These are phyloP conservation scores for Paraleonurus japonicus DNA, from an alignment of 257 asterid genomes.

Conservation along the genomic window DNA sequence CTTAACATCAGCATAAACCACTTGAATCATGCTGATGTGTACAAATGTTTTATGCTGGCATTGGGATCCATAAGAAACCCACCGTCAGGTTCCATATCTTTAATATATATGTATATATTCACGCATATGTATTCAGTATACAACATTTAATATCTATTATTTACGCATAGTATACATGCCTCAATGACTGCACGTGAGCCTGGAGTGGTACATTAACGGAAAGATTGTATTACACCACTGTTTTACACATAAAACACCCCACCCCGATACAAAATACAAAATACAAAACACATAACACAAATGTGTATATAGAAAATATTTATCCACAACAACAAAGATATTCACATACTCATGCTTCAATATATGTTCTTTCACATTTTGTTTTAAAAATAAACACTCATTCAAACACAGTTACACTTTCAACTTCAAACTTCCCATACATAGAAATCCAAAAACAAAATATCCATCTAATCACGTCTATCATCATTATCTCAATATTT, in stretches of 20 bases:
- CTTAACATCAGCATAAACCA: too few relatives aligned
- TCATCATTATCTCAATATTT: not conserved
- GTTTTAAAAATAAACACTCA: not conserved
- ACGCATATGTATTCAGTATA: not conserved
- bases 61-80: too few relatives aligned
- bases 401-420: not conserved
- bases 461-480: not conserved
- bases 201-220: not conserved
- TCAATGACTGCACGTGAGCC: constrained; percentile 3
- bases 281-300: not conserved
- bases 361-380: not conserved
- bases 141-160: not conserved
- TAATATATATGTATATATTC: not conserved
- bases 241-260: not conserved
- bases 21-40: too few relatives aligned
- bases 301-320: not conserved
- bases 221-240: not conserved
- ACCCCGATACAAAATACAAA: not conserved
- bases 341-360: not conserved
- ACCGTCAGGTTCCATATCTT: too few relatives aligned
- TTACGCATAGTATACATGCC: not conserved
- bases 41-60: too few relatives aligned
- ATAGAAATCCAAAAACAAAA: constrained; percentile 20
- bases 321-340: constrained; percentile 18
- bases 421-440: not conserved